Percentiles rank a stretch among this genome's conserved stretches.
These are phyloP conservation scores for Moringa oleifera DNA, from an alignment of 345 rosid genomes.

Conservation along the genomic window DNA sequence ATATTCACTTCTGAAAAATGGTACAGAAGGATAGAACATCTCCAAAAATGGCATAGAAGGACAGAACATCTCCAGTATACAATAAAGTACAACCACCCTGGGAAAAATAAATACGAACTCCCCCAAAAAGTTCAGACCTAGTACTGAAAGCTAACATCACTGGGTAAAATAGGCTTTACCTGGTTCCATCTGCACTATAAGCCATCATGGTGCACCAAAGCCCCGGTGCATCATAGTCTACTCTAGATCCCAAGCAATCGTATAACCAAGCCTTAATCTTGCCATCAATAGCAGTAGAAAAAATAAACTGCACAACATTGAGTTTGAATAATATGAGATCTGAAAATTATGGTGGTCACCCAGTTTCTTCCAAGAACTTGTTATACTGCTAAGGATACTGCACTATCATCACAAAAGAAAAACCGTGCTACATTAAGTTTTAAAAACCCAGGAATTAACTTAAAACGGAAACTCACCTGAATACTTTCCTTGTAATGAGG, in stretches of 20 bases:
- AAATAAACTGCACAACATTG: constrained; percentile 51
- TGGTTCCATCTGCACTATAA: constrained; percentile 83
- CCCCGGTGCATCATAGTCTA: constrained; percentile 89
- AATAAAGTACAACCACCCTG: too few species aligned
- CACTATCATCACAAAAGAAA: not conserved
- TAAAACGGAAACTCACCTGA: constrained; percentile 14
- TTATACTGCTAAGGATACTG: not conserved
- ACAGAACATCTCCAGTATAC: not conserved
- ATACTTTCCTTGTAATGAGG: constrained; percentile 21
- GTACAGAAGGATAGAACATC: too few species aligned
- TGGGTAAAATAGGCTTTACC: constrained; percentile 30
- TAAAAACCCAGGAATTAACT: constrained; percentile 2
- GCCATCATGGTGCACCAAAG: constrained; percentile 72
- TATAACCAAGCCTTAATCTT: constrained; percentile 91
- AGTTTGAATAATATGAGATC: constrained; percentile 2
- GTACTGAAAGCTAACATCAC: not conserved
- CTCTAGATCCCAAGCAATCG: constrained; percentile 75
- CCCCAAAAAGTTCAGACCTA: too few species aligned
- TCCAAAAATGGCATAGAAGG: not conserved
- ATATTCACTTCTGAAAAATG: too few species aligned
- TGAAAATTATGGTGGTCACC: constrained; percentile 1
- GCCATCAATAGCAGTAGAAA: constrained; percentile 89
- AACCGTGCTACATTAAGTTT: not conserved
- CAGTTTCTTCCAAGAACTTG: constrained; percentile 1
- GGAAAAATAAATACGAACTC: too few species aligned